A percentile compares a stretch with the other conserved stretches of the same genome.
phyloP scores from a whole-genome alignment of 2,329 filamentous ascomycete species.

The Aspergillus sp. region DNA sequence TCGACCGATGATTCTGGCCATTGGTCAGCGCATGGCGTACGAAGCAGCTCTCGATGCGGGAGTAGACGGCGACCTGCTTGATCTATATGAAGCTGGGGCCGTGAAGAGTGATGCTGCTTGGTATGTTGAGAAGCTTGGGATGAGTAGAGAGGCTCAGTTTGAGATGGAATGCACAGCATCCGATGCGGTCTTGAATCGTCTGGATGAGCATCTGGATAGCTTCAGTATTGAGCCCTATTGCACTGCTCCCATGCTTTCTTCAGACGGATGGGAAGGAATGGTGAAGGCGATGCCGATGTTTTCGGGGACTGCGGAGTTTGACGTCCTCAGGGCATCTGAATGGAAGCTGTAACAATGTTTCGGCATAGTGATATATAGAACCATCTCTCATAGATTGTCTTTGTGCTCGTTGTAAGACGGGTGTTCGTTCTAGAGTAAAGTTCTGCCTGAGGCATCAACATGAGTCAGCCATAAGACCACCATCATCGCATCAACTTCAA shows the following conservation, averaged over 20 bases:
- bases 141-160: slow-evolving; percentile 6
- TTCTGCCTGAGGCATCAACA: too few relatives aligned
- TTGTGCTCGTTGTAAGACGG: too few relatives aligned
- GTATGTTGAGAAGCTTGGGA: slow-evolving; percentile 14
- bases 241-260: slow-evolving; percentile 16
- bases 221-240: slow-evolving; percentile 8
- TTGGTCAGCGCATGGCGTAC: slow-evolving; percentile 21
- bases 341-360: too few relatives aligned
- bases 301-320: not conserved
- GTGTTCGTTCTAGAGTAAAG: too few relatives aligned
- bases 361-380: too few relatives aligned
- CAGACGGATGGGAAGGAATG: slow-evolving; percentile 8
- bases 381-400: too few relatives aligned
- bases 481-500: not conserved
- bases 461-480: too few relatives aligned
- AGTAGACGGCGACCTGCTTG: slow-evolving; percentile 7
- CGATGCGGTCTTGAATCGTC: slow-evolving; percentile 11
- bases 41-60: slow-evolving; percentile 20
- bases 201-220: slow-evolving; percentile 7
- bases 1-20: slow-evolving; percentile 17
- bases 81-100: slow-evolving; percentile 14
- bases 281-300: slow-evolving; percentile 8
- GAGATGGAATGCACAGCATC: slow-evolving; percentile 13
- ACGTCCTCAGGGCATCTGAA: not conserved
- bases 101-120: slow-evolving; percentile 15